Evolutionary conservation across 805 yeast genomes (phyloP).

Genomic region (Candida rishiriensis): DNA sequence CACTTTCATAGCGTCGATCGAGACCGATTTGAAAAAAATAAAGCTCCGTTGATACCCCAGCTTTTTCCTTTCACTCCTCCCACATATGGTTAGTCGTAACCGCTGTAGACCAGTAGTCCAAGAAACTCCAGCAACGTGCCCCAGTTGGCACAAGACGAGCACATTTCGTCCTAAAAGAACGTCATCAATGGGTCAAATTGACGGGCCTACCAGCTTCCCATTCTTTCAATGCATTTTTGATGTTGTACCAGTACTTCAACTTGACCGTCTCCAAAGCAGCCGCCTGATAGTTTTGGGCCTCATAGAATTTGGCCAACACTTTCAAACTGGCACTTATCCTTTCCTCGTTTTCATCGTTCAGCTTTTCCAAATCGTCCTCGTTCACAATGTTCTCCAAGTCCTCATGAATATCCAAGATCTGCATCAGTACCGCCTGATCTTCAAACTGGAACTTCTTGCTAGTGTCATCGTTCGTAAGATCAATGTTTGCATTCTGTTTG

Average conservation of each 20-base stretch:
- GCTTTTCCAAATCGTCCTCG: slow-evolving; percentile 50
- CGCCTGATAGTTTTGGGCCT: slow-evolving; percentile 43
- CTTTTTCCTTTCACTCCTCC: neutral
- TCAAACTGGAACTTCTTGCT: slow-evolving; percentile 34
- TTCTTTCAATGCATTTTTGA: slow-evolving; percentile 66
- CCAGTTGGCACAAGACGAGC: no score
- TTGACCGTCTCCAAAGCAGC: slow-evolving; percentile 66
- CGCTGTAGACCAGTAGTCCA: no score
- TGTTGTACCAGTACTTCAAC: slow-evolving; percentile 80
- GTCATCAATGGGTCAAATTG: slow-evolving; percentile 51
- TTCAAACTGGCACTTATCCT: slow-evolving; percentile 47
- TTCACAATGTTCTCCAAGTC: slow-evolving; percentile 60
- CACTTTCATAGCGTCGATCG: no score
- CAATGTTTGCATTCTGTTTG: slow-evolving; percentile 39
- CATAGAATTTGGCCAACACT: slow-evolving; percentile 44
- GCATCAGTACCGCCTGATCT: slow-evolving; percentile 58
- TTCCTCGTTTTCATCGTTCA: slow-evolving; percentile 52
- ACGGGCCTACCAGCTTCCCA: slow-evolving; percentile 74
- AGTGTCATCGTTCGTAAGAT: slow-evolving; percentile 56
- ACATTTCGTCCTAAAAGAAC: no score
- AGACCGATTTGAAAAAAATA: neutral
- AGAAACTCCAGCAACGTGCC: no score
- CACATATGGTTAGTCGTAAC: neutral
- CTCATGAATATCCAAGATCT: slow-evolving; percentile 82
- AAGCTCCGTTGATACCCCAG: neutral